A percentile compares a stretch with the other conserved stretches of the same genome.
These are phyloP conservation scores for Parathielavia appendiculata DNA, from an alignment of 495 filamentous ascomycete species.

Conservation along the genomic window DNA sequence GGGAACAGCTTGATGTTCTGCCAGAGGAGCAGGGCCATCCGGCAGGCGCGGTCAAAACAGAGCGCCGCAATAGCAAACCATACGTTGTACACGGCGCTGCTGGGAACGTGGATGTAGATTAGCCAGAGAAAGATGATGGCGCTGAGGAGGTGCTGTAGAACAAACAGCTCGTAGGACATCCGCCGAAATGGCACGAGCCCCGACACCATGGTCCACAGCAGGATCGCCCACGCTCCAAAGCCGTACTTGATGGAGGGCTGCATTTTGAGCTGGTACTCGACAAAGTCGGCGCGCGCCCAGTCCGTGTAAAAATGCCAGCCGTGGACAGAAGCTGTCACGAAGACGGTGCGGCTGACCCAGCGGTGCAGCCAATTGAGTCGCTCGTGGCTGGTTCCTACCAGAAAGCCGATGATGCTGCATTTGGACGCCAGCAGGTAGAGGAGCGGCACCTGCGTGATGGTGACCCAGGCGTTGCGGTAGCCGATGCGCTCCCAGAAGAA, in stretches of 20 bases:
- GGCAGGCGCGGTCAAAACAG: slow-evolving; percentile 61
- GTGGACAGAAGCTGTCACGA: slow-evolving; percentile 70
- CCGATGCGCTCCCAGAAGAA: slow-evolving; percentile 64
- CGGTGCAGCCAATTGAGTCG: slow-evolving; percentile 80
- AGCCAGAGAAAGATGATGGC: slow-evolving; percentile 63
- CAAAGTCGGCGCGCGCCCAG: slow-evolving; percentile 62
- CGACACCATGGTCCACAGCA: slow-evolving; percentile 66
- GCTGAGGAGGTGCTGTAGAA: slow-evolving; percentile 69
- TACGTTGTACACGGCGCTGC: slow-evolving; percentile 51
- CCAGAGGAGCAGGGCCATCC: slow-evolving; percentile 50
- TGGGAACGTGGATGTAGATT: slow-evolving; percentile 61
- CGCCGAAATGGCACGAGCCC: slow-evolving; percentile 64
- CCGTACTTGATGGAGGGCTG: slow-evolving; percentile 64
- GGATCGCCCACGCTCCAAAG: slow-evolving; percentile 65
- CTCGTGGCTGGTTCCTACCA: slow-evolving; percentile 67
- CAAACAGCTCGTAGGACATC: slow-evolving; percentile 73
- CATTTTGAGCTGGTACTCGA: slow-evolving; percentile 55
- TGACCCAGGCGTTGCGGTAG: slow-evolving; percentile 70
- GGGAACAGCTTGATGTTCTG: slow-evolving; percentile 54
- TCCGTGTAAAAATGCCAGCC: slow-evolving; percentile 64
- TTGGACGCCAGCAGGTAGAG: slow-evolving; percentile 77
- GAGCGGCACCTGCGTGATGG: slow-evolving; percentile 75
- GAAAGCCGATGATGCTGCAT: slow-evolving; percentile 63
- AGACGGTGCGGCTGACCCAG: slow-evolving; percentile 70
- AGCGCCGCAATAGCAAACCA: slow-evolving; percentile 71